Evolutionary conservation across 2,329 filamentous ascomycete genomes (phyloP), one percentile per base, ranked within the genome.

Genomic region (Fusarium napiforme): DNA sequence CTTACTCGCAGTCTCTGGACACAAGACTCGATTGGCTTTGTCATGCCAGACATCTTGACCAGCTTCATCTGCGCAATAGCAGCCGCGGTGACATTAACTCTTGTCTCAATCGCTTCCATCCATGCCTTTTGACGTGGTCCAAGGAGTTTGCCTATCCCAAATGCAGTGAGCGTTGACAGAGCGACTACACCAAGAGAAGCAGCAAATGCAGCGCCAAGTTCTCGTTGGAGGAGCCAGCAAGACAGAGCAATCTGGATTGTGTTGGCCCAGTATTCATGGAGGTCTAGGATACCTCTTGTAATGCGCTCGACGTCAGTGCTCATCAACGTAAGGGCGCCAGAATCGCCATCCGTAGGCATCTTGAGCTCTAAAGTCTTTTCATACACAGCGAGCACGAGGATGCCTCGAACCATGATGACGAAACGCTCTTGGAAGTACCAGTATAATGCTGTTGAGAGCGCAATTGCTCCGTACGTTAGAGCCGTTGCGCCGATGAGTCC

Each of bases 21-120:
- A 1, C 77, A 71, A 2, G 78, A 71, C 10, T 76, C 69, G 2
- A 82, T 77, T 1, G 80, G 64, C 2, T 68, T 61, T 4, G 75
- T 73, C 26, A 80, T 71, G 6, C 79, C 78, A 0, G 78, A 78
- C 19, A 82, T 78, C 65, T 81, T 82, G 56, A 78, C 71, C 15
- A 75, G 61, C 49, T 80, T 81, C 75, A 82, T 79, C 46, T 78
- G 69, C 16, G 76, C 59, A 55, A 82, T 78, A 36, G 75, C 75
- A 9, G 75, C 75, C 7, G 79, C 72, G 0, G 80, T 79, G 16
- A 78, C 32, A 2, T 75, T 77, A 4, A 83, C 80, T 15, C 81
- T 74, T 23, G 76, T 78, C 65, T 84, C 78, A 7, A 82, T 79
- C 9, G 60, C 73, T 4, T 63, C 71, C 80, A 84, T 82, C 83